Evolutionary conservation across 2,329 filamentous ascomycete genomes (phyloP).

Genomic region (Botrytis paeoniae): DNA sequence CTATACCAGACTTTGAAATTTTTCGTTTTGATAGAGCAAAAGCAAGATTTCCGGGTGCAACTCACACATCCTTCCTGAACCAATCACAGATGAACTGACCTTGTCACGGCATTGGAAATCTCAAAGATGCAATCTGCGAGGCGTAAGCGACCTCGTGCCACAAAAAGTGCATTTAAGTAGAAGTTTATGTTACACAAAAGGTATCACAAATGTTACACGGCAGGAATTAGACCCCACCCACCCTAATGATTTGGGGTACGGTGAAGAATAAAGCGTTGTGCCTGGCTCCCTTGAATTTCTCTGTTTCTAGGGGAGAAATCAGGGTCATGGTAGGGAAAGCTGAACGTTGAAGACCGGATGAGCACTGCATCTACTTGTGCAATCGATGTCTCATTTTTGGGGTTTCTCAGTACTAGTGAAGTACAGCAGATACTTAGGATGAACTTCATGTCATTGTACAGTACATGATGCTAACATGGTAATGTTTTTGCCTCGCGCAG

Average conservation of each 20-base stretch:
- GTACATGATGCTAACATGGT: not conserved
- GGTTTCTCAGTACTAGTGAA: slow-evolving; percentile 18
- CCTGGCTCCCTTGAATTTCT: not conserved
- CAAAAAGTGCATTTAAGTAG: not conserved
- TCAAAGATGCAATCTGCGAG: not conserved
- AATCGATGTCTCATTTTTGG: slow-evolving; percentile 8
- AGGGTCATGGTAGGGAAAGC: slow-evolving; percentile 3
- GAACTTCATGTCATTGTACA: slow-evolving; percentile 16
- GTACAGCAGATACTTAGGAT: slow-evolving; percentile 15
- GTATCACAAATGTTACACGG: not conserved
- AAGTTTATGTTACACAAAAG: not conserved
- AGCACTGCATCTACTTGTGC: slow-evolving; percentile 10
- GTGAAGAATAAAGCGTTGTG: slow-evolving; percentile 11
- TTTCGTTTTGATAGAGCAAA: not conserved
- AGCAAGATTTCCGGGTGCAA: slow-evolving; percentile 1
- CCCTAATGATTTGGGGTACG: not conserved
- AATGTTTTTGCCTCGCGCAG: not conserved
- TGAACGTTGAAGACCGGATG: slow-evolving; percentile 14
- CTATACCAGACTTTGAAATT: not conserved
- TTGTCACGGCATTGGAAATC: slow-evolving; percentile 5
- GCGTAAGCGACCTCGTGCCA: slow-evolving; percentile 6
- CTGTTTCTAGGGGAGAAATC: not conserved
- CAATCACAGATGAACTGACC: not conserved
- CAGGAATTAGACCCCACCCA: slow-evolving; percentile 10
- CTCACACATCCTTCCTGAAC: not conserved